These are phyloP conservation scores for Thermoascus crustaceus DNA, from an alignment of 2,329 filamentous ascomycete species.

Conservation along the genomic window DNA sequence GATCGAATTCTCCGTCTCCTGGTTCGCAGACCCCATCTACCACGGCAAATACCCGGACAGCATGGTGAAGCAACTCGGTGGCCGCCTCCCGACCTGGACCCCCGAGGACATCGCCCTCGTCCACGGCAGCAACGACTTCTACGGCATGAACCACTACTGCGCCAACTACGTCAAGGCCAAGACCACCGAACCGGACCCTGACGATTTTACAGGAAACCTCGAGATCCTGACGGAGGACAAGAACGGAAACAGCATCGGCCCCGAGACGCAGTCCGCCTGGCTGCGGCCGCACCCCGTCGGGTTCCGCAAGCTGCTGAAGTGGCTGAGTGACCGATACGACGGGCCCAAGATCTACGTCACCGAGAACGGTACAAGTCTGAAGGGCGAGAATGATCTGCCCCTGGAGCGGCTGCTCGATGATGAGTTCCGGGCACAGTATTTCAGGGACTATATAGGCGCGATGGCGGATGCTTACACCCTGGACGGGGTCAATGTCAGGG, in stretches of 20 bases:
- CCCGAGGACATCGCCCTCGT: conserved; percentile 65
- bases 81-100: conserved; percentile 67
- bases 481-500: conserved; percentile 70
- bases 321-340: conserved; percentile 69
- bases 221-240: conserved; percentile 66
- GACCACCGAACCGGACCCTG: conserved; percentile 48
- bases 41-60: conserved; percentile 74
- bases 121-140: conserved; percentile 83
- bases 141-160: conserved; percentile 92
- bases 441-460: conserved; percentile 65
- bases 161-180: conserved; percentile 77
- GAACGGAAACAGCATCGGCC: conserved; percentile 63
- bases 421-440: conserved; percentile 74
- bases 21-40: conserved; percentile 86
- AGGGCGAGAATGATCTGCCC: conserved; percentile 70
- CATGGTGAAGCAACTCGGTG: conserved; percentile 73
- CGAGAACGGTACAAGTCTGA: conserved; percentile 78
- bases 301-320: conserved; percentile 68
- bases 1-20: conserved; percentile 78
- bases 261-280: conserved; percentile 77
- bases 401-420: conserved; percentile 66
- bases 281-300: conserved; percentile 66
- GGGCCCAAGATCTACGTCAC: conserved; percentile 76
- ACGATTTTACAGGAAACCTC: conserved; percentile 69
- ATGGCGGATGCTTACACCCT: conserved; percentile 63